These are phyloP conservation scores for Asclepias syriaca DNA, from an alignment of 257 asterid genomes.

Conservation along the genomic window DNA sequence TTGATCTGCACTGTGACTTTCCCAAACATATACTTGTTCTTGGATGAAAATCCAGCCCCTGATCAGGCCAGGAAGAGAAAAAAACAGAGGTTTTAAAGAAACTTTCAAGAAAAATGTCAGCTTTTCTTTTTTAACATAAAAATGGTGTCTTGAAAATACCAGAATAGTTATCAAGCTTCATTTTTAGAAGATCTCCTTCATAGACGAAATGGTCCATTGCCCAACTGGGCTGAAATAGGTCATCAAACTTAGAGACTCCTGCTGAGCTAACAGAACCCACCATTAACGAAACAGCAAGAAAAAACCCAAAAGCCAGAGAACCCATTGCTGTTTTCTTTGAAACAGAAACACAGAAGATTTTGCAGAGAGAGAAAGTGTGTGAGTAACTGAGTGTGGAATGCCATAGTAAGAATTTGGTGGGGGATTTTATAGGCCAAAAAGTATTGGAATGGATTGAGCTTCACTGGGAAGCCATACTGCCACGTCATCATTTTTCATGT, in stretches of 20 bases:
- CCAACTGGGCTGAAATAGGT: slow-evolving; percentile 60
- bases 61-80: neutral
- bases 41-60: slow-evolving; percentile 92
- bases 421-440: slow-evolving; percentile 35
- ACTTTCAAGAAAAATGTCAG: neutral
- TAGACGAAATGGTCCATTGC: slow-evolving; percentile 51
- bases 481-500: slow-evolving; percentile 26
- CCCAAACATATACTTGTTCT: slow-evolving; percentile 82
- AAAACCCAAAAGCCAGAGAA: neutral
- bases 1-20: slow-evolving; percentile 78
- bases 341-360: neutral
- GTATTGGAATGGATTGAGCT: slow-evolving; percentile 29
- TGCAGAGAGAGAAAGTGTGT: neutral
- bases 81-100: no score
- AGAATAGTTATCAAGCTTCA: slow-evolving; percentile 59
- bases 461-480: slow-evolving; percentile 40
- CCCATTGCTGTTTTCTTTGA: slow-evolving; percentile 17
- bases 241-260: slow-evolving; percentile 29
- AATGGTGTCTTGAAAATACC: slow-evolving; percentile 31
- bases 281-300: slow-evolving; percentile 7
- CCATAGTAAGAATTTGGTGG: slow-evolving; percentile 6
- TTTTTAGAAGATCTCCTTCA: slow-evolving; percentile 46
- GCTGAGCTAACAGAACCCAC: slow-evolving; percentile 31
- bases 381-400: neutral
- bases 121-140: neutral